Percentiles rank a stretch among this genome's conserved stretches.
Conservation (phyloP, 2,329 filamentous ascomycete genomes). For the Pseudogymnoascus sp. region DNA sequence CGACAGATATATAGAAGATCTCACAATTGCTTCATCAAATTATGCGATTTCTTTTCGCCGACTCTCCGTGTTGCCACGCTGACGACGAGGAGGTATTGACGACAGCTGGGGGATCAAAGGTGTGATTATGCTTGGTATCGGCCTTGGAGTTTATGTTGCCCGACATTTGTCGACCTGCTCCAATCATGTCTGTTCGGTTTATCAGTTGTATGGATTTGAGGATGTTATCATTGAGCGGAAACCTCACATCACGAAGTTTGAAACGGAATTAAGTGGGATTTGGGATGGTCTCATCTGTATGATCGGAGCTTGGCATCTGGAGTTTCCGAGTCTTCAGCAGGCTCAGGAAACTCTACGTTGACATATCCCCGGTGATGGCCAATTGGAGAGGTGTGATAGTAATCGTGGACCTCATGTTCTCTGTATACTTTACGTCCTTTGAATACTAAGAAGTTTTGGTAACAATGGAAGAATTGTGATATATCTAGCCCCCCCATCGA, state of each 20-base stretch:
- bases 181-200: not conserved
- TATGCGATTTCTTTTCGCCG: not conserved
- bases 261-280: not conserved
- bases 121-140: not conserved
- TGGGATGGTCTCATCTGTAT: not conserved
- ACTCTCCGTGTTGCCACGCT: not conserved
- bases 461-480: not conserved
- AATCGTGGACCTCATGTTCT: not conserved
- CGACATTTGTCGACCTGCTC: not conserved
- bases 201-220: not conserved
- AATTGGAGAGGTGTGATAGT: not conserved
- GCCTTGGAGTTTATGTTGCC: not conserved
- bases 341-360: not conserved
- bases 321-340: not conserved
- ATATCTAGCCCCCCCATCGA: not conserved
- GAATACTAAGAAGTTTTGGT: not conserved
- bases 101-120: not conserved
- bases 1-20: not conserved
- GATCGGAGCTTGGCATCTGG: not conserved
- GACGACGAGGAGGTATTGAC: not conserved
- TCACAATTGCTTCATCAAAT: not conserved
- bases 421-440: not conserved
- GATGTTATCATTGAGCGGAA: not conserved
- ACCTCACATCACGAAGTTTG: not conserved
- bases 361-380: not conserved